Base-by-base conservation (phyloP, 176 grass and related monocot genomes). In the Rhipidocladum racemiflorum region DNA sequence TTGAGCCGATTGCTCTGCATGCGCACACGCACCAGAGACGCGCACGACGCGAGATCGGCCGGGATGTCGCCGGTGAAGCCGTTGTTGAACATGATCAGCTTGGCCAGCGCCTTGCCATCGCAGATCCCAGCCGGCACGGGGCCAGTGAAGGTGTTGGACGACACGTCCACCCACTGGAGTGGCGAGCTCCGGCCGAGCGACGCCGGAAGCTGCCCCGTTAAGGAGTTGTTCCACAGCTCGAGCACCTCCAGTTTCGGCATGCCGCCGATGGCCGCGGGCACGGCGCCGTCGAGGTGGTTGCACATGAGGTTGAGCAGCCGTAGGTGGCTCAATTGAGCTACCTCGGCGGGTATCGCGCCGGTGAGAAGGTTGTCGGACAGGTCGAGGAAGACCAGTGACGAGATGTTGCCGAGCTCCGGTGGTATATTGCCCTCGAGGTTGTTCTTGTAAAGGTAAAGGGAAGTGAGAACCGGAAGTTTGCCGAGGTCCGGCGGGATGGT, bases 201-300 rank as follows among this genome's bases (percentile, higher is more conserved):
- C 30, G 81, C 65, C 0, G 95, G 95, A 0, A 97, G 95, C 13
- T 79, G 28, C 2, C 92, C 95, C 0, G 90, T 91, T 29, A 98
- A 55, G 0, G 95, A 94, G 85, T 98, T 98, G 65, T 98, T 98
- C 95, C 95, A 98, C 0, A 98, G 93, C 87, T 94, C 95, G 61
- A 98, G 84, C 64, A 95, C 70, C 75, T 93, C 74, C 54, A 98
- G 87, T 2, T 51, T 74, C 50, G 81, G 30, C 85, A 98, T 81
- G 13, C 93, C 84, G 3, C 90, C 92, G 53, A 98, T 82, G 46
- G 78, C 69, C 11, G 84, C 25, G 4, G 95, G 95, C 80, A 98
- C 90, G 0, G 77, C 23, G 61, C 95, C 88, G 49, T 76, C 82
- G 29, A 98, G 90, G 74, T 84, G 88, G 86, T 98, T 98, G 88